Conservation (phyloP, 1,284 basidiomycete species). For the Cryptococcus jaspeensis region DNA sequence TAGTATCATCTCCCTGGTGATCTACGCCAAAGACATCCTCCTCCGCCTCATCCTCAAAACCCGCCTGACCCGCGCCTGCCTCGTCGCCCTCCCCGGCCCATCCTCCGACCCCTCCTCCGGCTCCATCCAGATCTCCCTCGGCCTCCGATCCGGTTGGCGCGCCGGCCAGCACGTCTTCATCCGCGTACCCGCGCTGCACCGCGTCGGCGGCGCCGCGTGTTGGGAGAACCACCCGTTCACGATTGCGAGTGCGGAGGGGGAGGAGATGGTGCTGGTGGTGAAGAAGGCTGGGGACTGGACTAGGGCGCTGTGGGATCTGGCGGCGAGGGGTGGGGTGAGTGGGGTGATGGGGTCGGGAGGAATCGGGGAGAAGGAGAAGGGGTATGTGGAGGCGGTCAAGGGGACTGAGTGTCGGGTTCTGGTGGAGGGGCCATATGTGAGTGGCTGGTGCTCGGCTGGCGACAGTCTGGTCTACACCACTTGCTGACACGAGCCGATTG, state of each 20-base stretch:
- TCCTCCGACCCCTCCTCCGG: conserved; percentile 24
- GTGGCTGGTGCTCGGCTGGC: not conserved
- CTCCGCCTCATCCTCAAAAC: conserved; percentile 39
- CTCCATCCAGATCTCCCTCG: conserved; percentile 38
- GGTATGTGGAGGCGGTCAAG: not conserved
- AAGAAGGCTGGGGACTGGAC: conserved; percentile 50
- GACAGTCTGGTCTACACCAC: not conserved
- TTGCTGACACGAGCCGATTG: not conserved
- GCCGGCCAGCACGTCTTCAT: conserved; percentile 52
- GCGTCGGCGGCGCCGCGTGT: conserved; percentile 52
- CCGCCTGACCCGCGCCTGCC: conserved; percentile 33
- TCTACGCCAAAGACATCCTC: conserved; percentile 38
- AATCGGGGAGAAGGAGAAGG: conserved; percentile 3
- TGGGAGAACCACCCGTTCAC: conserved; percentile 51
- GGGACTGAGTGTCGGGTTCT: conserved; percentile 9
- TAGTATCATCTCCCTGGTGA: conserved; percentile 60
- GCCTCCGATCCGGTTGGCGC: conserved; percentile 48
- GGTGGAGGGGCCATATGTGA: conserved; percentile 13
- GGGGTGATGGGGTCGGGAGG: not conserved
- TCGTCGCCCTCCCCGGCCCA: conserved; percentile 37
- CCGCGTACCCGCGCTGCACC: conserved; percentile 39
- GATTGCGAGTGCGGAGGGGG: conserved; percentile 47
- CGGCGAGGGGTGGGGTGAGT: not conserved
- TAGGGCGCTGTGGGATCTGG: conserved; percentile 32
- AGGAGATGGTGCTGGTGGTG: conserved; percentile 41